These are phyloP conservation scores for Craspedostauros australis DNA, from an alignment of 108 stramenopile genomes.

Conservation along the genomic window DNA sequence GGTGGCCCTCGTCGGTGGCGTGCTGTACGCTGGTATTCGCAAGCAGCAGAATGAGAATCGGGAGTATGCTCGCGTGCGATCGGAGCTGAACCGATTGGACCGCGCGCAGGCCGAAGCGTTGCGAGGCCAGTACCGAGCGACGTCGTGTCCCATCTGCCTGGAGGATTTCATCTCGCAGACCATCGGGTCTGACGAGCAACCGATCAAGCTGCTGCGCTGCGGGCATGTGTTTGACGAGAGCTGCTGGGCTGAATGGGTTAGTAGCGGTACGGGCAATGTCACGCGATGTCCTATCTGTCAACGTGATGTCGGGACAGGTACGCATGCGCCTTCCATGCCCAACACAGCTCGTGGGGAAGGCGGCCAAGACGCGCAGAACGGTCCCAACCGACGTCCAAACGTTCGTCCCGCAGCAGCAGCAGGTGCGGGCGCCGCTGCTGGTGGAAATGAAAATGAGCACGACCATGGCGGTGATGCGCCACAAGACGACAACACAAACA, in stretches of 20 bases:
- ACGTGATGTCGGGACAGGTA: constrained; percentile 31
- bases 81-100: constrained; percentile 42
- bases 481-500: not conserved
- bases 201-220: constrained; percentile 50
- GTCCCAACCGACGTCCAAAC: not conserved
- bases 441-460: not conserved
- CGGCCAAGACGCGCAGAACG: not conserved
- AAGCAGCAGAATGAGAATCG: not conserved
- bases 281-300: constrained; percentile 50
- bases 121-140: constrained; percentile 40
- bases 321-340: not conserved
- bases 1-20: constrained; percentile 1
- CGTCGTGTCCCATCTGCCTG: constrained; percentile 59
- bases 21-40: not conserved
- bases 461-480: not conserved
- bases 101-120: constrained; percentile 39
- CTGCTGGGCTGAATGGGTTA: constrained; percentile 53
- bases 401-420: not conserved
- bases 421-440: not conserved
- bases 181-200: constrained; percentile 46
- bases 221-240: constrained; percentile 62
- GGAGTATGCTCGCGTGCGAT: constrained; percentile 31
- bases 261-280: constrained; percentile 25
- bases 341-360: not conserved
- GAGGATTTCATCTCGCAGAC: constrained; percentile 31